Conservation (phyloP, 2,329 filamentous ascomycete species). For the Epichloe aotearoae region DNA sequence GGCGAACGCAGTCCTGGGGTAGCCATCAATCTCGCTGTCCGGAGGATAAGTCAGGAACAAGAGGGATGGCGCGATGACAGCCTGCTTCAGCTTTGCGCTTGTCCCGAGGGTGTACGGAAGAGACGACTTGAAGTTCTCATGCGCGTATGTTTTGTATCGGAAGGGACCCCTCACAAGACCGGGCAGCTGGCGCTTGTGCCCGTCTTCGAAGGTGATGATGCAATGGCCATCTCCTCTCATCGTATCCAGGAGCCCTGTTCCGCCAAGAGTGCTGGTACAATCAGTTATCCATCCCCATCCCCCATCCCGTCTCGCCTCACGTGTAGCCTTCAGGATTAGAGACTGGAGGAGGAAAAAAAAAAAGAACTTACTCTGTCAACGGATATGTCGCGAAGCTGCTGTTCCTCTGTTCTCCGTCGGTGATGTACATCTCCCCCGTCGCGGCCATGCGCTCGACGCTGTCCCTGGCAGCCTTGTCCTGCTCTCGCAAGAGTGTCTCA, state of each 20-base stretch:
- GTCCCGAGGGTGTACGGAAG: conserved; percentile 2
- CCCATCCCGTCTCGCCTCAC: background rate
- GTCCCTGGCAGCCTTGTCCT: conserved; percentile 6
- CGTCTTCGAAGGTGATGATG: conserved; percentile 6
- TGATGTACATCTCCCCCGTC: conserved; percentile 4
- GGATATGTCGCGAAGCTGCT: conserved; percentile 8
- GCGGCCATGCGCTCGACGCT: conserved; percentile 5
- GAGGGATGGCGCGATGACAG: conserved; percentile 6
- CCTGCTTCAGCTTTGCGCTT: conserved; percentile 5
- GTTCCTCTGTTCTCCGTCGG: conserved; percentile 7
- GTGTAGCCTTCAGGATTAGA: background rate
- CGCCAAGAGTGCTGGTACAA: conserved; percentile 4
- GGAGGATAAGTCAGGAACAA: conserved; percentile 6
- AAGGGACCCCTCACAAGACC: conserved; percentile 6
- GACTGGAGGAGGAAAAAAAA: too few species aligned
- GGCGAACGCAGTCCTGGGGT: conserved; percentile 2
- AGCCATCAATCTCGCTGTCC: conserved; percentile 5
- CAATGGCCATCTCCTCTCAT: conserved; percentile 5
- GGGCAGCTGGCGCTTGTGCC: conserved; percentile 7
- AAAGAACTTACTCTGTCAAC: conserved; percentile 3
- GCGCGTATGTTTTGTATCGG: conserved; percentile 6
- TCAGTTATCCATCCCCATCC: background rate
- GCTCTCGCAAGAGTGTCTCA: background rate
- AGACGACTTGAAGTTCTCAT: conserved; percentile 4
- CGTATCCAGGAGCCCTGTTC: conserved; percentile 3